A percentile compares a stretch with the other conserved stretches of the same genome.
Conservation (phyloP, 2,329 filamentous ascomycete species). For the Blumeriella jaapii region DNA sequence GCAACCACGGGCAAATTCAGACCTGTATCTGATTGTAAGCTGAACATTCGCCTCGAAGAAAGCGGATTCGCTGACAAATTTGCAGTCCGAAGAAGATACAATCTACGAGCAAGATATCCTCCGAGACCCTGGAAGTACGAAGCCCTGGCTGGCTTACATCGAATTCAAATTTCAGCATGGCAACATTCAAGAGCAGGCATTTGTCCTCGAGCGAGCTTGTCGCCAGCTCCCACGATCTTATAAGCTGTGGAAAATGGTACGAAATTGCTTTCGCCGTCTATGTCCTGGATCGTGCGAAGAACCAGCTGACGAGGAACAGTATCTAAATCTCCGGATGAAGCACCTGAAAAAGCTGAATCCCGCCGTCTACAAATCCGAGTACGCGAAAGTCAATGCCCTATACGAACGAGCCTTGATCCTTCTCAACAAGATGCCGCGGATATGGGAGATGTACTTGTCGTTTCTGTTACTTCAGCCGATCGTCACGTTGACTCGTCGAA, state of each 20-base stretch:
- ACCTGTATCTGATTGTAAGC: slow-evolving; percentile 29
- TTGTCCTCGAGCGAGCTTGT: slow-evolving; percentile 82
- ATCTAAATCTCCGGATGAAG: slow-evolving; percentile 72
- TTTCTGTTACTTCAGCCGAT: slow-evolving; percentile 89
- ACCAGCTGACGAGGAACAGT: slow-evolving; percentile 37
- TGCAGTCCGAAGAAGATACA: slow-evolving; percentile 72
- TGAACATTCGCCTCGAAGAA: neutral
- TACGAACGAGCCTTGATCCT: slow-evolving; percentile 89
- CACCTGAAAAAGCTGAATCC: slow-evolving; percentile 77
- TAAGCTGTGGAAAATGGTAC: slow-evolving; percentile 93
- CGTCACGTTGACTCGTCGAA: slow-evolving; percentile 72
- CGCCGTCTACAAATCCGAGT: slow-evolving; percentile 67
- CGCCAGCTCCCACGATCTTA: slow-evolving; percentile 84
- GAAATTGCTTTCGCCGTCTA: slow-evolving; percentile 9
- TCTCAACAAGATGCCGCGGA: slow-evolving; percentile 95
- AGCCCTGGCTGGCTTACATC: slow-evolving; percentile 92
- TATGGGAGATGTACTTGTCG: slow-evolving; percentile 95
- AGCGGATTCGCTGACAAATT: slow-evolving; percentile 17
- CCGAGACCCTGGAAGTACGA: slow-evolving; percentile 72
- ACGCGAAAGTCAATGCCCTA: slow-evolving; percentile 84
- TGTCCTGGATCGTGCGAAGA: too few relatives aligned
- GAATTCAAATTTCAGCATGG: slow-evolving; percentile 85
- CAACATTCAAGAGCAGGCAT: slow-evolving; percentile 72
- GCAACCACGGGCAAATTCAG: slow-evolving; percentile 23
- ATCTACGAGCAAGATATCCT: slow-evolving; percentile 95